Evolutionary conservation across 371 early-diverging fungal genomes (phyloP).

Genomic region (Mortierella sp.): DNA sequence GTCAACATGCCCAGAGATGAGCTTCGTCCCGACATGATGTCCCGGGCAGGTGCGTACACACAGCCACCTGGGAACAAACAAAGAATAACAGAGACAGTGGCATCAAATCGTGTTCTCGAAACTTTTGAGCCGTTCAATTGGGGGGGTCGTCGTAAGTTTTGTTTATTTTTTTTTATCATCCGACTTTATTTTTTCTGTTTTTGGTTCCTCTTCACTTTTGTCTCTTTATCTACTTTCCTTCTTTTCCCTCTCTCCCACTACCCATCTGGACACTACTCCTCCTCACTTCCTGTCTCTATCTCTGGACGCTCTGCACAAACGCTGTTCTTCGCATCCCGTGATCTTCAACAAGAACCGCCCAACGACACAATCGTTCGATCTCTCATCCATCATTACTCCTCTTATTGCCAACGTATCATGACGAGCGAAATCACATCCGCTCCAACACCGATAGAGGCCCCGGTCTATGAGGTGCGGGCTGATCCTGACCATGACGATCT

Average conservation of each 20-base stretch:
- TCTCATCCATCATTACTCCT: too few relatives aligned
- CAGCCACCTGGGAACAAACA: too few relatives aligned
- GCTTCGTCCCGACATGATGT: too few relatives aligned
- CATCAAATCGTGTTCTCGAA: too few relatives aligned
- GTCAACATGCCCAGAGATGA: too few relatives aligned
- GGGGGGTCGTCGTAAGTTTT: too few relatives aligned
- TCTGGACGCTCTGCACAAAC: background rate
- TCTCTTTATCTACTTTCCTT: background rate
- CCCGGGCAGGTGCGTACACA: too few relatives aligned
- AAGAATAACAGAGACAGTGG: too few relatives aligned
- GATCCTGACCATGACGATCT: conserved; percentile 33
- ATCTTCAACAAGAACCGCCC: background rate
- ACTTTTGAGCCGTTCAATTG: too few relatives aligned
- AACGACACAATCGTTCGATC: too few relatives aligned
- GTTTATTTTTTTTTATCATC: conserved; percentile 7
- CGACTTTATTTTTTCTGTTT: background rate
- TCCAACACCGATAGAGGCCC: conserved; percentile 19
- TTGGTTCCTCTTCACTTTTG: background rate
- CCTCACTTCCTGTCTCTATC: background rate
- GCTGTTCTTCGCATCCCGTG: conserved; percentile 1
- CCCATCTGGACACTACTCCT: background rate
- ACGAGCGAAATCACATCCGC: conserved; percentile 26
- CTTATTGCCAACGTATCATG: too few relatives aligned
- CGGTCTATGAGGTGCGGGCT: conserved; percentile 28
- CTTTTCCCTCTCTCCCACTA: background rate